phyloP scores from a whole-genome alignment of 1,284 basidiomycete species.

The Cutaneotrichosporon sp. region DNA sequence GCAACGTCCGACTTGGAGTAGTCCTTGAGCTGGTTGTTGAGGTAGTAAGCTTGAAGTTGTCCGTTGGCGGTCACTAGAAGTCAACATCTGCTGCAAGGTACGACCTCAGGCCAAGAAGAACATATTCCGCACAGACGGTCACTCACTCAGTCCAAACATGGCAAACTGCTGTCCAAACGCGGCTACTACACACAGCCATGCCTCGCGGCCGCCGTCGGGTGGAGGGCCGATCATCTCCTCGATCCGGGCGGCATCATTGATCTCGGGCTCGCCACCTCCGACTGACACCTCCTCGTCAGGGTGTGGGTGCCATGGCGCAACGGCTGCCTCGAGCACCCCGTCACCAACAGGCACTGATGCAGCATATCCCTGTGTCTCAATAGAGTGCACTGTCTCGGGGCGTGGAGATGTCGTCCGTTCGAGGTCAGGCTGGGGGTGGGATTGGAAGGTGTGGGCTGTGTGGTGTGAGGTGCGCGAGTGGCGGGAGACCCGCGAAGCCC shows the following conservation, averaged over 20 bases:
- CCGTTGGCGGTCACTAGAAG: conserved; percentile 35
- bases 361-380: neutral
- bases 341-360: neutral
- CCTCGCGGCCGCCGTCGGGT: conserved; percentile 43
- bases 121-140: neutral
- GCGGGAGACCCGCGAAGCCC: neutral
- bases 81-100: neutral
- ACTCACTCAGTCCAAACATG: conserved; percentile 44
- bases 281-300: neutral
- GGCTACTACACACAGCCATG: conserved; percentile 39
- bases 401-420: neutral
- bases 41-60: conserved; percentile 39
- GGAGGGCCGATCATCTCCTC: conserved; percentile 30
- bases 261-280: neutral
- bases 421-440: neutral
- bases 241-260: neutral
- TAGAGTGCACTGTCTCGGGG: neutral
- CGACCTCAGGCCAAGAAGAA: too few relatives aligned
- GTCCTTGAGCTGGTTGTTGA: conserved; percentile 32
- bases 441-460: neutral
- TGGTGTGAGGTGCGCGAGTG: neutral
- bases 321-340: neutral
- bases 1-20: conserved; percentile 38
- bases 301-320: neutral
- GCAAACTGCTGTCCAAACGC: conserved; percentile 41